Percentiles rank a stretch among this genome's conserved stretches.
These are phyloP conservation scores for Yamadazyma kanchanaburiensis DNA, from an alignment of 1,139 yeast genomes.

Conservation along the genomic window DNA sequence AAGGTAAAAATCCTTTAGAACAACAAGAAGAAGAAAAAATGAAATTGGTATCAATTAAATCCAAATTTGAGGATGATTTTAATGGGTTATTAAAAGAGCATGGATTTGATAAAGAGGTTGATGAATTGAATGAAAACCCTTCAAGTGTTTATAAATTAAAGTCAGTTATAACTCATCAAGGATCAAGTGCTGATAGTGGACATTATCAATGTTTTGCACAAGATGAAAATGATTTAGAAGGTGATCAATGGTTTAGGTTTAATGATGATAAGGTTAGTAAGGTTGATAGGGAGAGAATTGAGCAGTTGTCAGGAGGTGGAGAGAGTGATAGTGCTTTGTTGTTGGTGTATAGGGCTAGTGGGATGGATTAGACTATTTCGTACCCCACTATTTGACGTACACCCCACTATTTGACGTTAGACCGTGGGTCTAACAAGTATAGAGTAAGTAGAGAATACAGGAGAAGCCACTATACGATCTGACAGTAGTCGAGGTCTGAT, in stretches of 20 bases:
- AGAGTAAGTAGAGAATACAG: no score
- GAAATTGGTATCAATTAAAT: constrained; percentile 42
- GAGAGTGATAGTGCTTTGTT: constrained; percentile 95
- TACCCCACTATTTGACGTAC: constrained; percentile 23
- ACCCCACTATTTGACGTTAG: no score
- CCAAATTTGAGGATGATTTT: constrained; percentile 45
- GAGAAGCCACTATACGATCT: no score
- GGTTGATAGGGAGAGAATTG: constrained; percentile 77
- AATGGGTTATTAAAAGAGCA: constrained; percentile 34
- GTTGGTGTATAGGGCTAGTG: constrained; percentile 78
- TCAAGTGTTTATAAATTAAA: constrained; percentile 81
- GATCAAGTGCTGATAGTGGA: constrained; percentile 95
- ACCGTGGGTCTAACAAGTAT: no score
- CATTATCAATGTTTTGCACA: constrained; percentile 90
- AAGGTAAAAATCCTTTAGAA: constrained; percentile 32
- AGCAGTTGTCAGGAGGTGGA: constrained; percentile 91
- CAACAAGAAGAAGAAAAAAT: constrained; percentile 47
- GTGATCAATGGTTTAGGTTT: constrained; percentile 87
- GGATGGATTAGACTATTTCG: no score
- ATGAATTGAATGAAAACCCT: constrained; percentile 69
- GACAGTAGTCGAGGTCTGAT: no score
- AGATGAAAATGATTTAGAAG: constrained; percentile 61
- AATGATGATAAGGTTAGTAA: constrained; percentile 88
- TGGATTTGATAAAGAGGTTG: constrained; percentile 20
- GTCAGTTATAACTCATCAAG: constrained; percentile 89